These are phyloP conservation scores for Poa annua DNA, from an alignment of 176 grass and related monocot genomes.

Conservation along the genomic window DNA sequence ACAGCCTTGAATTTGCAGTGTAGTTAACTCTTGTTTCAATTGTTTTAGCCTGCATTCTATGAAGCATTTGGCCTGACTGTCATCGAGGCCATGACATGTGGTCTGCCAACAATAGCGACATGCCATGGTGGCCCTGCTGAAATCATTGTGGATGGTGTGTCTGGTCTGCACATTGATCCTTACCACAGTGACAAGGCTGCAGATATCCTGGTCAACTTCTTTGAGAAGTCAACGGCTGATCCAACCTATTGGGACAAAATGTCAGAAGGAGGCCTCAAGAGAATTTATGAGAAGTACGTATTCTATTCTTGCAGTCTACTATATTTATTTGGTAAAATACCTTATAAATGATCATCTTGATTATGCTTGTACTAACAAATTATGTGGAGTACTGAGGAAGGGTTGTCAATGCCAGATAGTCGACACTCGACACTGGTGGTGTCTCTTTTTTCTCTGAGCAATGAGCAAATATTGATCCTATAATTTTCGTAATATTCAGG, in stretches of 20 bases:
- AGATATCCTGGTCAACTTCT: conserved; percentile 84
- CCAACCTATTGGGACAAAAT: conserved; percentile 83
- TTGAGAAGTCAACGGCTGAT: conserved; percentile 72
- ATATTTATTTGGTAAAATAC: neutral
- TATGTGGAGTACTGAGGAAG: neutral
- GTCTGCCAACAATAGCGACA: conserved; percentile 88
- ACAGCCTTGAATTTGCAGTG: neutral
- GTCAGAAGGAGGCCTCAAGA: conserved; percentile 75
- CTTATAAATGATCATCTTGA: neutral
- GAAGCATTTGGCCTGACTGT: conserved; percentile 93
- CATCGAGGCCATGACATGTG: conserved; percentile 92
- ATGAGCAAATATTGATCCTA: conserved; percentile 22
- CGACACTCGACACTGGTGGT: neutral
- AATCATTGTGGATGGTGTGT: conserved; percentile 91
- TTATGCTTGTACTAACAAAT: neutral
- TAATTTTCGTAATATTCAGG: conserved; percentile 43
- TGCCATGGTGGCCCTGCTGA: conserved; percentile 89
- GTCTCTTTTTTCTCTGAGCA: neutral
- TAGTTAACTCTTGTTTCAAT: conserved; percentile 30
- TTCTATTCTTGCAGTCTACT: neutral
- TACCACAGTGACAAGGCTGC: conserved; percentile 87
- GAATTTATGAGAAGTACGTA: conserved; percentile 86
- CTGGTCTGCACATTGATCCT: conserved; percentile 93
- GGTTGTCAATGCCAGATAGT: neutral
- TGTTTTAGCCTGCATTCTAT: conserved; percentile 84